Evolutionary conservation across 805 yeast genomes (phyloP).

Genomic region (Ogataea populi-albae): DNA sequence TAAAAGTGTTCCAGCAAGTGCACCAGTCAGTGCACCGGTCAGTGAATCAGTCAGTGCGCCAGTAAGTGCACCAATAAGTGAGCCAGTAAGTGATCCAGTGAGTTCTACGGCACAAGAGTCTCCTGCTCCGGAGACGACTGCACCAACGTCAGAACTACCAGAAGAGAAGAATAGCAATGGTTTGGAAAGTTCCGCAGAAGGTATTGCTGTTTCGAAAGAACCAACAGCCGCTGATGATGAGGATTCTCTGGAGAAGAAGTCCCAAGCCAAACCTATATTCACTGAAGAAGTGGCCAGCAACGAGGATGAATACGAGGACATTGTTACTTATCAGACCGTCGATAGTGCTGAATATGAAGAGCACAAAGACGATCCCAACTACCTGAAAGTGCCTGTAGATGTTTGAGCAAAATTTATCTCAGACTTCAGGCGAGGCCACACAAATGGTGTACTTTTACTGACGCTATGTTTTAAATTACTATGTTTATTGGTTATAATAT

Average conservation of each 20-base stretch:
- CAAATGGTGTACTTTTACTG: slow-evolving; percentile 1
- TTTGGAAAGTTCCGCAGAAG: slow-evolving; percentile 6
- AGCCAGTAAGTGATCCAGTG: slow-evolving; percentile 2
- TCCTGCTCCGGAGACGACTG: slow-evolving; percentile 6
- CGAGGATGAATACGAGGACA: slow-evolving; percentile 31
- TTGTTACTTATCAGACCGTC: slow-evolving; percentile 46
- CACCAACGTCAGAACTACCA: slow-evolving; percentile 9
- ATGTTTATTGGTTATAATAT: slow-evolving; percentile 2
- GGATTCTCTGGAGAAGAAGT: slow-evolving; percentile 20
- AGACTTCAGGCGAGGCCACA: no score
- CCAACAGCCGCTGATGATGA: slow-evolving; percentile 13
- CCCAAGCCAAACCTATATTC: slow-evolving; percentile 28
- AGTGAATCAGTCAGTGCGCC: slow-evolving; percentile 22
- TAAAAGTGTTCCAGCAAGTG: slow-evolving; percentile 10
- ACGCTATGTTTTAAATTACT: background rate
- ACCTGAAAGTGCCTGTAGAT: slow-evolving; percentile 36
- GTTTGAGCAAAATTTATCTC: no score
- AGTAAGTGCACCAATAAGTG: slow-evolving; percentile 14
- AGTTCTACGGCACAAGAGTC: slow-evolving; percentile 12
- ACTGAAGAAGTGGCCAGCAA: slow-evolving; percentile 29
- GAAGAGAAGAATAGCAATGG: slow-evolving; percentile 6
- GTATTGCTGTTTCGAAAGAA: slow-evolving; percentile 2
- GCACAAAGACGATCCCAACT: slow-evolving; percentile 47
- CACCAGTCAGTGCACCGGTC: slow-evolving; percentile 21
- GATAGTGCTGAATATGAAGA: slow-evolving; percentile 45